Evolutionary conservation across 148 eudicot genomes (phyloP).

Genomic region (Rhododendron williamsianum): DNA sequence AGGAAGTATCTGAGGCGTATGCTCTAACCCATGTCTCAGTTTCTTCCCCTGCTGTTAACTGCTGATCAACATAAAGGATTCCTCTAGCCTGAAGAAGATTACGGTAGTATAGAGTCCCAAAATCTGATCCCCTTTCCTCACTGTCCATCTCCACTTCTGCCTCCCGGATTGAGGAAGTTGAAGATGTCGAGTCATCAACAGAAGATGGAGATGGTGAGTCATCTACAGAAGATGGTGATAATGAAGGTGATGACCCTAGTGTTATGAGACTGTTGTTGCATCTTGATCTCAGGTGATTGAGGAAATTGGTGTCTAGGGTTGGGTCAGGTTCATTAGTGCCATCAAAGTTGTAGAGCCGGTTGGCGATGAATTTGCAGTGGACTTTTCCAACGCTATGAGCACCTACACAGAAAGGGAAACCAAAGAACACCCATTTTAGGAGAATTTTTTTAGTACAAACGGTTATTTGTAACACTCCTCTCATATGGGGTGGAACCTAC

Average conservation of each 20-base stretch:
- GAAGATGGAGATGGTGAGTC: conserved; percentile 8
- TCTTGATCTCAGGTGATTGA: conserved; percentile 30
- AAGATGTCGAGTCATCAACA: not conserved
- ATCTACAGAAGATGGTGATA: not conserved
- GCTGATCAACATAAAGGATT: conserved; percentile 52
- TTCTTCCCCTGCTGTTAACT: conserved; percentile 47
- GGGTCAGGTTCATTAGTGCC: conserved; percentile 27
- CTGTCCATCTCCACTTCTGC: conserved; percentile 37
- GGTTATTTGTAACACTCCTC: too few relatives aligned
- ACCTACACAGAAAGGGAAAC: not conserved
- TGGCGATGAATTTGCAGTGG: conserved; percentile 42
- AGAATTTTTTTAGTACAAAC: not conserved
- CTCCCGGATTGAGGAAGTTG: conserved; percentile 13
- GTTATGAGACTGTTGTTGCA: conserved; percentile 25
- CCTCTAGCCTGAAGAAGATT: conserved; percentile 48
- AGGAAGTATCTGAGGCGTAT: conserved; percentile 43
- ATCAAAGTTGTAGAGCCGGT: conserved; percentile 33
- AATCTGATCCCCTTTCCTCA: conserved; percentile 35
- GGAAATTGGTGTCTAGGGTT: conserved; percentile 30
- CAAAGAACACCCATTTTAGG: not conserved
- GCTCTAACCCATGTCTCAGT: conserved; percentile 50
- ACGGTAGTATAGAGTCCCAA: conserved; percentile 48
- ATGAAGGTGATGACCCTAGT: conserved; percentile 2
- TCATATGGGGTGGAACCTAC: not conserved
- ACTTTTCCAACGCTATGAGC: conserved; percentile 38